A percentile compares a stretch with the other conserved stretches of the same genome.
Evolutionary conservation across 2,329 filamentous ascomycete genomes (phyloP).

Genomic region (Penicillium sp.): DNA sequence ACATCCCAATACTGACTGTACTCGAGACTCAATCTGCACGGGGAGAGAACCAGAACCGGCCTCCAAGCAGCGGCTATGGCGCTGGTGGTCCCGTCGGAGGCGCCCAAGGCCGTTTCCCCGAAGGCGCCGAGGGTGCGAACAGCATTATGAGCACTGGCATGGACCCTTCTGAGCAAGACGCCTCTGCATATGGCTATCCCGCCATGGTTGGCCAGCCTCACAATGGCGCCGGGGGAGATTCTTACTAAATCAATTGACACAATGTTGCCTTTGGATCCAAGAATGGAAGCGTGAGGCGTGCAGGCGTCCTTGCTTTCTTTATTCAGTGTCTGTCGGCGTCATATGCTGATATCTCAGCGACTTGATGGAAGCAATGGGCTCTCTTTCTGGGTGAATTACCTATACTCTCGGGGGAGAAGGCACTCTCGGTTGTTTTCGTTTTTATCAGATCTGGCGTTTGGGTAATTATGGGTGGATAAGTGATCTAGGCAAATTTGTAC

Average conservation of each 20-base stretch:
- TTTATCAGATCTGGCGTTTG: conserved; percentile 10
- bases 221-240: conserved; percentile 48
- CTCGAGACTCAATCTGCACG: conserved; percentile 74
- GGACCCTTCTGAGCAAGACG: conserved; percentile 47
- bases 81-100: conserved; percentile 40
- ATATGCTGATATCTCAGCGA: not conserved
- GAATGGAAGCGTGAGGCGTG: conserved; percentile 8
- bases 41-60: conserved; percentile 62
- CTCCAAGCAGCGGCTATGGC: conserved; percentile 49
- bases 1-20: conserved; percentile 39
- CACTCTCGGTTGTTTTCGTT: not conserved
- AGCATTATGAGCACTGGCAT: conserved; percentile 45
- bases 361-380: not conserved
- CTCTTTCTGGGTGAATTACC: not conserved
- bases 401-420: not conserved
- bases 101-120: conserved; percentile 36
- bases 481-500: conserved; percentile 13
- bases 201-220: conserved; percentile 47
- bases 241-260: conserved; percentile 33
- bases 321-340: not conserved
- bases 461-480: conserved; percentile 9
- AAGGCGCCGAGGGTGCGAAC: conserved; percentile 43
- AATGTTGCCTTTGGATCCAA: not conserved
- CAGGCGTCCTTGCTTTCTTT: conserved; percentile 9
- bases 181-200: conserved; percentile 46